These are phyloP conservation scores for Byssoonygena ceratinophila DNA, from an alignment of 2,329 filamentous ascomycete species.

Conservation along the genomic window DNA sequence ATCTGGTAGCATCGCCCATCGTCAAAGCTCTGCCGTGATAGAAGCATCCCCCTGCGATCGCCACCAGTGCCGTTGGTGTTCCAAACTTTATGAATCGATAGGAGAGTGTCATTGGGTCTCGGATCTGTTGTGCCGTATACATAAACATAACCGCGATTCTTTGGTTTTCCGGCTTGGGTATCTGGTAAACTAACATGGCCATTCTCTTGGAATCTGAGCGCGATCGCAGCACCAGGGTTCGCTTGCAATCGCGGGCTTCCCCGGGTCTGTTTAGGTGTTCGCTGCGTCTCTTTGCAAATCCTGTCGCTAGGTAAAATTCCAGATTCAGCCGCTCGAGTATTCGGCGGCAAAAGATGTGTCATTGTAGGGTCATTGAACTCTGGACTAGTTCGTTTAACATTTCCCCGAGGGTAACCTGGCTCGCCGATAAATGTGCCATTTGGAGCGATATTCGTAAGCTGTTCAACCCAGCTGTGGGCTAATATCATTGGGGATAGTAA, in stretches of 20 bases:
- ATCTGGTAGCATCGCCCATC: slow-evolving; percentile 83
- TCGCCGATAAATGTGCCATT: slow-evolving; percentile 63
- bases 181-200: slow-evolving; percentile 58
- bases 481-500: background rate
- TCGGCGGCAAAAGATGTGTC: slow-evolving; percentile 52
- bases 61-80: slow-evolving; percentile 69
- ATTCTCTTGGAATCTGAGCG: slow-evolving; percentile 62
- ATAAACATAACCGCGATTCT: slow-evolving; percentile 60
- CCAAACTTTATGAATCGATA: slow-evolving; percentile 63
- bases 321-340: slow-evolving; percentile 41
- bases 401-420: slow-evolving; percentile 66
- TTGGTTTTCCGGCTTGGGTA: slow-evolving; percentile 49
- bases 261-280: slow-evolving; percentile 47
- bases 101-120: slow-evolving; percentile 48
- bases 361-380: slow-evolving; percentile 50
- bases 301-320: slow-evolving; percentile 41
- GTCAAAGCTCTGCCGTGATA: slow-evolving; percentile 72
- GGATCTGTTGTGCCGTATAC: slow-evolving; percentile 61
- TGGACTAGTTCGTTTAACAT: slow-evolving; percentile 46
- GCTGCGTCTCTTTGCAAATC: slow-evolving; percentile 57
- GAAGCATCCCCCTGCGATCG: slow-evolving; percentile 62
- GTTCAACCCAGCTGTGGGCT: slow-evolving; percentile 71
- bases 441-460: slow-evolving; percentile 57
- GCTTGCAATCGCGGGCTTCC: slow-evolving; percentile 53
- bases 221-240: slow-evolving; percentile 52